Base-by-base conservation (phyloP, 345 rosid genomes). In the Euphorbia peplus region DNA sequence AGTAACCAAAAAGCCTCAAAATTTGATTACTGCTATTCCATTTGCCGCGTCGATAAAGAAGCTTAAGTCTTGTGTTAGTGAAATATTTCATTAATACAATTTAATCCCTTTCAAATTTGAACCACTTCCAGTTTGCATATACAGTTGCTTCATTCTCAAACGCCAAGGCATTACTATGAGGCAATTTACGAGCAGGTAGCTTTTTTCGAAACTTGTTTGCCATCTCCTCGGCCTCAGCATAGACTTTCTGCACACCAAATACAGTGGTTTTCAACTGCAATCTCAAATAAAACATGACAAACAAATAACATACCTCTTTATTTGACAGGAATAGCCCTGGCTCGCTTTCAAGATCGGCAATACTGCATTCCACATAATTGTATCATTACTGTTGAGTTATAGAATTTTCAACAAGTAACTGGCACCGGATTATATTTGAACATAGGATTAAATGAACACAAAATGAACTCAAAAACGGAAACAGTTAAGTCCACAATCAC, bases 61-160 rank as follows among this genome's bases (percentile, higher is more conserved):
- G 35, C 66, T 15, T 71, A 66, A n/a, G 18, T 14, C 5, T 47
- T 14, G 11, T 5, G 26, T 62, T 67, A 67, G 41, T 68, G 6
- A 2, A 67, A 58, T n/a, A 58, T 57, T 65, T 72, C 70, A 67
- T 68, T 29, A 55, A 26, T 80, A 77, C n/a, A 70, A 72, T 81
- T 88, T 29, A 68, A 35, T 80, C 79, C 21, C 73, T 74, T 80
- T 88, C 90, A 60, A 93, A 93, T 77, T 67, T 86, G 87, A 93
- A 89, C 97, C 99, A 93, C 29, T 85, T 82, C 99, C 96, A 91
- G 58, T 93, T 93, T 59, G 96, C 88, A 59, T 84, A 91, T 51
- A 81, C 54, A 56, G 75, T 77, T 70, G 80, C 85, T 76, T 89
- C 96, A 5, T 74, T 73, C 0, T 80, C 83, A 52, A 82, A 84